A percentile compares a stretch with the other conserved stretches of the same genome.
phyloP scores from a whole-genome alignment of 805 yeast genomes.

The Ogataea populi-albae region DNA sequence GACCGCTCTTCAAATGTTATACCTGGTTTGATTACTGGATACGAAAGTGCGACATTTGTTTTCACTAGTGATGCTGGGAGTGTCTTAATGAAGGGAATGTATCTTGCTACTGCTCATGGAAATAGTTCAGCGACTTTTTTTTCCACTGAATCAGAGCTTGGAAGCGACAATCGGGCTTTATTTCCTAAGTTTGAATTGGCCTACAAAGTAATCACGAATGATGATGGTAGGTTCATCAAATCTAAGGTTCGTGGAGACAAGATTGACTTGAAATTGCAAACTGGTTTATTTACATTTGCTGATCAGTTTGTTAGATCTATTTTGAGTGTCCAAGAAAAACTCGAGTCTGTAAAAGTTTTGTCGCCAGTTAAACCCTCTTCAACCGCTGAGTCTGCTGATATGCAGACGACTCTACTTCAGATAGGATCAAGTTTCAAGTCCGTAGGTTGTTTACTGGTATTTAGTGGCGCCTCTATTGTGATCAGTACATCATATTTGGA shows the following conservation, averaged over 20 bases:
- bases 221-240: constrained; percentile 37
- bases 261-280: constrained; percentile 61
- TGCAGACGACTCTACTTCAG: constrained; percentile 24
- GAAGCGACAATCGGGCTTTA: constrained; percentile 57
- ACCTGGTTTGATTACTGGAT: constrained; percentile 80
- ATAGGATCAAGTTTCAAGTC: constrained; percentile 23
- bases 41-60: constrained; percentile 66
- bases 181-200: constrained; percentile 65
- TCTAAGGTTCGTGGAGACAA: constrained; percentile 63
- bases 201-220: constrained; percentile 30
- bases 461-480: constrained; percentile 67
- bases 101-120: constrained; percentile 69
- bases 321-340: constrained; percentile 29
- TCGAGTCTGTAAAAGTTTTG: constrained; percentile 7
- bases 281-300: constrained; percentile 52
- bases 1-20: constrained; percentile 6
- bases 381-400: constrained; percentile 10
- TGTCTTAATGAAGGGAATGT: constrained; percentile 65
- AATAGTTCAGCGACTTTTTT: constrained; percentile 44
- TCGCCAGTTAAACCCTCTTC: constrained; percentile 1
- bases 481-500: constrained; percentile 45
- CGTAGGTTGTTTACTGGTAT: constrained; percentile 51
- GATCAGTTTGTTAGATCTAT: constrained; percentile 51
- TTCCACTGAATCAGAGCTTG: constrained; percentile 43
- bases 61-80: constrained; percentile 63